Evolutionary conservation across 129 eudicot genomes (phyloP).

Genomic region (Artemisia argyi): DNA sequence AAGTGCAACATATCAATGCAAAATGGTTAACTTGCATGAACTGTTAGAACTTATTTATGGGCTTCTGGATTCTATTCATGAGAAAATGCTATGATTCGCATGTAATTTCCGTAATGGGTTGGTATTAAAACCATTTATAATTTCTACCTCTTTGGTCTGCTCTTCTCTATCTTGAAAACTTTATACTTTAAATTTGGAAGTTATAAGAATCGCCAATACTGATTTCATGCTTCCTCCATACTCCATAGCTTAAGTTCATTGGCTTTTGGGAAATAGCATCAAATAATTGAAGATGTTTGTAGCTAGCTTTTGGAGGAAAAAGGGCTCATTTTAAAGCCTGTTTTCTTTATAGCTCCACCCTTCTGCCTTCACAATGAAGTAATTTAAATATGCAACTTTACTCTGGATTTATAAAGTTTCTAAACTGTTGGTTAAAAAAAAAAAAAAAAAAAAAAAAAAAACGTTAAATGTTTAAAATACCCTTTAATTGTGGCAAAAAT

Average conservation of each 20-base stretch:
- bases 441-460: too few species aligned
- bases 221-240: neutral
- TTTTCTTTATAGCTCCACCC: neutral
- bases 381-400: neutral
- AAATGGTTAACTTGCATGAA: neutral
- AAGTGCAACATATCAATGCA: too few species aligned
- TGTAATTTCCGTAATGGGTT: neutral
- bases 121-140: neutral
- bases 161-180: neutral
- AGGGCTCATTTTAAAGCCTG: too few species aligned
- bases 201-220: neutral
- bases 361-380: too few species aligned
- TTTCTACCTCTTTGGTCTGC: neutral
- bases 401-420: neutral
- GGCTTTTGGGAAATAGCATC: neutral
- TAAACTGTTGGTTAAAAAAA: too few species aligned
- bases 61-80: neutral
- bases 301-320: too few species aligned
- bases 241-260: neutral
- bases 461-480: conserved; percentile 4
- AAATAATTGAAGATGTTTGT: too few species aligned
- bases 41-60: conserved; percentile 10
- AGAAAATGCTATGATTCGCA: neutral
- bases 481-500: neutral
- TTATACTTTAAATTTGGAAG: neutral